Evolutionary conservation across 1,284 basidiomycete genomes (phyloP), one percentile per base, ranked within the genome.

Genomic region (Tremellales sp.): DNA sequence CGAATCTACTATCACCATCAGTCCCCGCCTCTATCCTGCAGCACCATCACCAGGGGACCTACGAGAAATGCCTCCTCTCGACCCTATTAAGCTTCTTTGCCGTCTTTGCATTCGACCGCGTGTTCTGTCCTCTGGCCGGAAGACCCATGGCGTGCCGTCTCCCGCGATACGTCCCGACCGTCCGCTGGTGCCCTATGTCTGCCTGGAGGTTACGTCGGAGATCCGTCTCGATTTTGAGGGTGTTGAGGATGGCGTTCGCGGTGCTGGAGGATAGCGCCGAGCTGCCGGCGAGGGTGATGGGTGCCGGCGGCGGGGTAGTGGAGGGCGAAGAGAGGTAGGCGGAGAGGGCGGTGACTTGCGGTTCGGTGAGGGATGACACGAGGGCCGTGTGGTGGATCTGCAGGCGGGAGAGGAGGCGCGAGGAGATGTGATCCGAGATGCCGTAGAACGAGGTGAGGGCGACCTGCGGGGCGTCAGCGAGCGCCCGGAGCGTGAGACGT

Each of bases 91-190:
- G 60, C 57, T 71, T 75, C 50, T 70, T 72, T 0, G 78, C 78
- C 10, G 77, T 78, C 28, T 64, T 58, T 2, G 72, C 77, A 50
- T 79, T 79, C 6, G 71, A 75, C 28, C 71, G 70, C 22, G 78
- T 80, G 38, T 74, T 67, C 61, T 80, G 79, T 5, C 79, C 79
- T 21, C 77, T 64, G 1, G 78, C 78, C 1, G 79, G 78, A 19
- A 77, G 60, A 16, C 76, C 74, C 47, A 71, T 69, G 1, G 77
- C 76, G 47, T 79, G 78, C 59, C 71, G 43, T 50, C 75, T 66
- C 3, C 79, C 79, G 10, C 68, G 59, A 52, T 78, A 76, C 12
- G 72, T 75, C 3, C 79, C 79, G 26, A 79, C 73, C 26, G 70
- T 67, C 34, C 76, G 61, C 57, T 77, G 74, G 58, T 79, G 78